A percentile compares a stretch with the other conserved stretches of the same genome.
phyloP scores from a whole-genome alignment of 805 yeast genomes.

The Metschnikowia continentalis region DNA sequence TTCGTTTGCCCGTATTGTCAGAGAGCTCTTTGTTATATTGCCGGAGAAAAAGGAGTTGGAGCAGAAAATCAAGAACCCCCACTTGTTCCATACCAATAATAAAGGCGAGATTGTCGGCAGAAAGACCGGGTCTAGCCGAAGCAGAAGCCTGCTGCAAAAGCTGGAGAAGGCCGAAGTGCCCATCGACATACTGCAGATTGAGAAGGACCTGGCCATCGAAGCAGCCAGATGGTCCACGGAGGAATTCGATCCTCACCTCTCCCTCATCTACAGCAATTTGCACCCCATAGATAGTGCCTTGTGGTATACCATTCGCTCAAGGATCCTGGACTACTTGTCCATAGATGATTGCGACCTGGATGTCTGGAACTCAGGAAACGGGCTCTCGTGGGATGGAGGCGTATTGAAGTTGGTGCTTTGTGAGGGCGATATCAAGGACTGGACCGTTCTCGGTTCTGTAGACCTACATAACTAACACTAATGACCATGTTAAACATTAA shows the following conservation, averaged over 20 bases:
- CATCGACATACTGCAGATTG: conserved; percentile 26
- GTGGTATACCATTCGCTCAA: conserved; percentile 55
- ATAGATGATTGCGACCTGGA: conserved; percentile 40
- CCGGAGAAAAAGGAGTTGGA: conserved; percentile 39
- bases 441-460: conserved; percentile 61
- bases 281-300: conserved; percentile 66
- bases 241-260: conserved; percentile 69
- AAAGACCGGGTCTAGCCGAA: conserved; percentile 13
- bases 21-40: conserved; percentile 52
- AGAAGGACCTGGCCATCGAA: conserved; percentile 45
- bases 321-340: conserved; percentile 64
- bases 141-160: conserved; percentile 16
- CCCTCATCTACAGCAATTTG: conserved; percentile 61
- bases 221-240: conserved; percentile 50
- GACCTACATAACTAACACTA: conserved; percentile 27
- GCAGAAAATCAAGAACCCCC: conserved; percentile 34
- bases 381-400: conserved; percentile 63
- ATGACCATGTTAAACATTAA: no score
- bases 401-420: conserved; percentile 64
- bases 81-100: conserved; percentile 32
- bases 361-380: conserved; percentile 26
- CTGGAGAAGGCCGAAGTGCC: conserved; percentile 17
- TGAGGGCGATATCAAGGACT: conserved; percentile 65
- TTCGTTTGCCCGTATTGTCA: conserved; percentile 50
- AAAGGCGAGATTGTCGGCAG: conserved; percentile 28